Percentiles rank a stretch among this genome's conserved stretches.
phyloP scores from a whole-genome alignment of 2,329 filamentous ascomycete genomes.

The Botryotinia calthae region DNA sequence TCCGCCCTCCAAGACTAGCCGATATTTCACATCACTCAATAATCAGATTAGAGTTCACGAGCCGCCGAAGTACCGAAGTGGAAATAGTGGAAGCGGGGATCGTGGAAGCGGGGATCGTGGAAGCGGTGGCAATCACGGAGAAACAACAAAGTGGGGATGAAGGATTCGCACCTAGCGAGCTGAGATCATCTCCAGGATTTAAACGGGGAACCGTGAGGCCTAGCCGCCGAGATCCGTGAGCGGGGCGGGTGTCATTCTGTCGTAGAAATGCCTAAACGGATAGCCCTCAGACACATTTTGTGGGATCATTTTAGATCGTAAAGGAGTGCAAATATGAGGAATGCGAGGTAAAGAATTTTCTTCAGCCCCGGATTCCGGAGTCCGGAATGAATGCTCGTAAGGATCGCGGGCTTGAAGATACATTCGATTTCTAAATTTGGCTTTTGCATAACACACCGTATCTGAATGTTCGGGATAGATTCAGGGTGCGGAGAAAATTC shows the following conservation, averaged over 20 bases:
- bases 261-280: no score
- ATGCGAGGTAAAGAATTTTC: not conserved
- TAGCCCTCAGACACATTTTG: no score
- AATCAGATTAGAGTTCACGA: not conserved
- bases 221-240: no score
- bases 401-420: no score
- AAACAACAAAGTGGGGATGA: not conserved
- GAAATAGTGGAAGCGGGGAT: not conserved
- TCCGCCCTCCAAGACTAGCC: no score
- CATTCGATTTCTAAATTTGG: not conserved
- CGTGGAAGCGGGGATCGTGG: not conserved
- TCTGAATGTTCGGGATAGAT: not conserved
- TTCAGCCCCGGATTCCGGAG: not conserved
- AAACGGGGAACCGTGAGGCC: no score
- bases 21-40: not conserved
- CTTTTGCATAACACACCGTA: not conserved
- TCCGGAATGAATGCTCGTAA: not conserved
- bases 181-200: no score
- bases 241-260: no score
- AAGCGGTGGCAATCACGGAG: not conserved
- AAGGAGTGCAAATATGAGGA: not conserved
- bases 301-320: no score
- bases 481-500: rapidly evolving
- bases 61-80: not conserved
- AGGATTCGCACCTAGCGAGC: not conserved